These are phyloP conservation scores for Saturnispora galanensis DNA, from an alignment of 805 yeast species.

Conservation along the genomic window DNA sequence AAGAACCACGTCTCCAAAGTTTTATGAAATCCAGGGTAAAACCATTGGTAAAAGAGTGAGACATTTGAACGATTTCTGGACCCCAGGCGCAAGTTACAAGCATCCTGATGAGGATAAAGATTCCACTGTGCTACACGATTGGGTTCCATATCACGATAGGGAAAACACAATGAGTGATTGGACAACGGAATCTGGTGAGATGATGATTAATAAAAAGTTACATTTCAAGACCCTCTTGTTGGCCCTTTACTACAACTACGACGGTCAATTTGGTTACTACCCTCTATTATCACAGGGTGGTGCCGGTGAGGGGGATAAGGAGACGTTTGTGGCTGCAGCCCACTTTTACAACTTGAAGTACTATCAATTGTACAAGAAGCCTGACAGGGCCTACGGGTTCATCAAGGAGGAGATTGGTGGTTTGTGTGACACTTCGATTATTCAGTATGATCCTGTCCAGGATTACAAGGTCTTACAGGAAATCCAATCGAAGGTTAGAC, in stretches of 20 bases:
- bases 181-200: constrained; percentile 57
- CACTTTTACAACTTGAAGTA: constrained; percentile 36
- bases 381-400: constrained; percentile 12
- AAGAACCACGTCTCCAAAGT: constrained; percentile 51
- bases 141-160: constrained; percentile 45
- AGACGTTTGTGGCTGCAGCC: constrained; percentile 66
- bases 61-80: constrained; percentile 23
- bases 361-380: constrained; percentile 39
- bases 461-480: background rate
- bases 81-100: constrained; percentile 14
- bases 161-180: constrained; percentile 52
- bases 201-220: constrained; percentile 44
- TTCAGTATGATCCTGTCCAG: constrained; percentile 15
- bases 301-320: constrained; percentile 79
- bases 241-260: constrained; percentile 49
- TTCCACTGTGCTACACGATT: constrained; percentile 13
- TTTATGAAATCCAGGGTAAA: constrained; percentile 43
- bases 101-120: constrained; percentile 16
- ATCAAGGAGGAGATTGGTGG: constrained; percentile 8
- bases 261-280: constrained; percentile 51
- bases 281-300: constrained; percentile 47
- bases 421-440: constrained; percentile 14
- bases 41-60: constrained; percentile 29
- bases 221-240: constrained; percentile 47
- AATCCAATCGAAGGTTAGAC: constrained; percentile 17